A percentile compares a stretch with the other conserved stretches of the same genome.
Evolutionary conservation across 345 rosid species (phyloP).

Genomic region (Balakata baccata): DNA sequence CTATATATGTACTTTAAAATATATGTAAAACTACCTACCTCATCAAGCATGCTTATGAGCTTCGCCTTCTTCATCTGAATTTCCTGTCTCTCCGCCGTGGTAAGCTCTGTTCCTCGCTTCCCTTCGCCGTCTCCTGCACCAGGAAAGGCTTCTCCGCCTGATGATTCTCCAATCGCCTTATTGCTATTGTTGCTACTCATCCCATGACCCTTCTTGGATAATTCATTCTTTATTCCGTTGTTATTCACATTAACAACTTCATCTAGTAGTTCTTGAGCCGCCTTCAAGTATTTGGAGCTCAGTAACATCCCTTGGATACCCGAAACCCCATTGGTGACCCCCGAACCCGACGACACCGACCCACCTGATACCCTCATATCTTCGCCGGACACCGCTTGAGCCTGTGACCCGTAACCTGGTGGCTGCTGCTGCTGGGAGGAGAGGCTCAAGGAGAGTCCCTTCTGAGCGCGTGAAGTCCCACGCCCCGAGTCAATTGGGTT

Average conservation of each 20-base stretch:
- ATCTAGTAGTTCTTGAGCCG: conserved; percentile 87
- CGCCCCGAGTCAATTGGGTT: conserved; percentile 64
- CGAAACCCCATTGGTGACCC: conserved; percentile 61
- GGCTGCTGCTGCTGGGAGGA: conserved; percentile 62
- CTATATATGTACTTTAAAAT: no score
- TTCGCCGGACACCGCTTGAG: conserved; percentile 37
- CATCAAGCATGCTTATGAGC: conserved; percentile 84
- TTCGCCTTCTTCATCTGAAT: conserved; percentile 98
- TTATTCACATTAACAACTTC: conserved; percentile 82
- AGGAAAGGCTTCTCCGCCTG: conserved; percentile 31
- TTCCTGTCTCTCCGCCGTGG: conserved; percentile 88
- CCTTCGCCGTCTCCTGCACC: conserved; percentile 46
- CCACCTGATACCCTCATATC: conserved; percentile 51
- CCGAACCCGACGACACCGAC: conserved; percentile 69
- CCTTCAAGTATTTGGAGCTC: conserved; percentile 94
- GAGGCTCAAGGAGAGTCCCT: conserved; percentile 76
- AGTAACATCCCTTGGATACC: conserved; percentile 58
- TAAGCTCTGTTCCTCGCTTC: conserved; percentile 55
- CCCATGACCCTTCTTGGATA: conserved; percentile 43
- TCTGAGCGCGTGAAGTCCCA: conserved; percentile 69
- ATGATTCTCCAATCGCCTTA: conserved; percentile 55
- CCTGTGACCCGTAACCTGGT: conserved; percentile 49
- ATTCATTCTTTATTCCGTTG: conserved; percentile 31
- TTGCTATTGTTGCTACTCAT: conserved; percentile 26
- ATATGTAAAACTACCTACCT: conserved; percentile 38